phyloP scores from a whole-genome alignment of 2,329 filamentous ascomycete genomes.

The Botrytis fragariae region DNA sequence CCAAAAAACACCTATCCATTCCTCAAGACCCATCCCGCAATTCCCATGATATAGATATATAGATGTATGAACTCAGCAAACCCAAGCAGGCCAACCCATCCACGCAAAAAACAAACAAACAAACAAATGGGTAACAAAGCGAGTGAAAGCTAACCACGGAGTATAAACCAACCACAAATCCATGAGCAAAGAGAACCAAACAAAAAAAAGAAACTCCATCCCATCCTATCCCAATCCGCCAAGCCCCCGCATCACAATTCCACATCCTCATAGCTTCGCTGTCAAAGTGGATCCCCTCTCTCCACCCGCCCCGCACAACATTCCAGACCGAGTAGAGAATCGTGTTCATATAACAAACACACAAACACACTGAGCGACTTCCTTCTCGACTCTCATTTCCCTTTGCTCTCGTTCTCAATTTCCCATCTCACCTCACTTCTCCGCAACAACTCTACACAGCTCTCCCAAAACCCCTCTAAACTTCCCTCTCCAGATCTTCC shows the following conservation, averaged over 20 bases:
- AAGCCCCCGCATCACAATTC: not conserved
- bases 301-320: not conserved
- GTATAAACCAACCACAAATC: not conserved
- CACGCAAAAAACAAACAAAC: not conserved
- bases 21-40: not conserved
- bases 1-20: not conserved
- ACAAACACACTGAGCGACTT: not conserved
- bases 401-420: not conserved
- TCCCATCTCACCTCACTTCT: not conserved
- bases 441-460: not conserved
- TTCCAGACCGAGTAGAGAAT: not conserved
- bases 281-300: not conserved
- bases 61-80: not conserved
- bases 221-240: not conserved
- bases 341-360: not conserved
- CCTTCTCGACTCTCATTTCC: not conserved
- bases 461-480: constrained; percentile 5
- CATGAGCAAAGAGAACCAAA: not conserved
- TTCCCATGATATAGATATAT: not conserved
- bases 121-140: not conserved
- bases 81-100: not conserved
- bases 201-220: not conserved
- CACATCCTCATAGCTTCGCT: not conserved
- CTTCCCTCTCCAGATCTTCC: not conserved
- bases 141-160: not conserved